Percentiles rank a stretch among this genome's conserved stretches.
phyloP scores from a whole-genome alignment of 257 asterid genomes.

The Solanum pinnatisectum region DNA sequence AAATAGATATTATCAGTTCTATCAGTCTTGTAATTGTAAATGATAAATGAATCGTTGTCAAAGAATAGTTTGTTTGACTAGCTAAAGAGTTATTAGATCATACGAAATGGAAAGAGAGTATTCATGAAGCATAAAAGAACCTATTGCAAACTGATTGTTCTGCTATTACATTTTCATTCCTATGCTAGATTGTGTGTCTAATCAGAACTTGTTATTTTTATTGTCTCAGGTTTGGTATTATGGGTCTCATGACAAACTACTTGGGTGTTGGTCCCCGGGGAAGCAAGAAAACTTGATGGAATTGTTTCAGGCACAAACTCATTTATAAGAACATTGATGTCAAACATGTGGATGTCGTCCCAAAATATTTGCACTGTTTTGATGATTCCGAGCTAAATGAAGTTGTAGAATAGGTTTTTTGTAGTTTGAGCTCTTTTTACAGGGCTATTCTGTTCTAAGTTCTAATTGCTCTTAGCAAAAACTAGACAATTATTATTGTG shows the following conservation, averaged over 20 bases:
- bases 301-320: background rate
- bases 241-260: background rate
- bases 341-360: background rate
- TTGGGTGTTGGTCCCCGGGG: background rate
- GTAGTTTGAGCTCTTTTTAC: background rate
- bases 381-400: background rate
- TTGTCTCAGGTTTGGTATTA: background rate
- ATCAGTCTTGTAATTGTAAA: background rate
- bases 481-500: background rate
- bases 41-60: background rate
- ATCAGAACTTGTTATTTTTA: background rate
- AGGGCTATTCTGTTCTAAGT: background rate
- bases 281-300: background rate
- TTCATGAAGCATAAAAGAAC: background rate
- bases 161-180: background rate
- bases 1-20: background rate
- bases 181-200: background rate
- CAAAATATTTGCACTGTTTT: background rate
- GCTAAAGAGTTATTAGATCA: background rate
- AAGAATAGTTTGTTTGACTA: background rate
- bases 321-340: background rate
- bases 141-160: background rate
- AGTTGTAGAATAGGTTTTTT: background rate
- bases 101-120: background rate
- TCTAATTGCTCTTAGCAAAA: background rate